Conservation (phyloP, 768 basidiomycete genomes). For the Leccinellum rugosiceps region DNA sequence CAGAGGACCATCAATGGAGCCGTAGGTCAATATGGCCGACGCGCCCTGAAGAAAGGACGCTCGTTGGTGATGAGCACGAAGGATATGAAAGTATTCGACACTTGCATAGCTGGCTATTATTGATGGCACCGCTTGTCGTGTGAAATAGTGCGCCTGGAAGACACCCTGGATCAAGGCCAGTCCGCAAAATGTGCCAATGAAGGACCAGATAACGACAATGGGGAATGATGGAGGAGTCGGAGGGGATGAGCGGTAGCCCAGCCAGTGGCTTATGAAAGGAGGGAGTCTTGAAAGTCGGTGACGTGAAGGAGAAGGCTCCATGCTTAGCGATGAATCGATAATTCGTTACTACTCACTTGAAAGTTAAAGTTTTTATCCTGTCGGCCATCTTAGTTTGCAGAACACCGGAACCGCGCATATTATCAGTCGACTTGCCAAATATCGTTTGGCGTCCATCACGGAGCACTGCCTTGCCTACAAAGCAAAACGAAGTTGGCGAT, state of each 20-base stretch:
- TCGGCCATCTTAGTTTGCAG: too few relatives aligned
- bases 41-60: constrained; percentile 39
- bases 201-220: constrained; percentile 39
- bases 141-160: constrained; percentile 49
- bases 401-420: too few relatives aligned
- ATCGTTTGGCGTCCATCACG: too few relatives aligned
- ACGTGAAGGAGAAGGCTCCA: background rate
- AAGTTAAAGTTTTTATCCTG: too few relatives aligned
- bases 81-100: background rate
- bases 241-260: constrained; percentile 10
- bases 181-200: constrained; percentile 49
- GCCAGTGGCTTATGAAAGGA: constrained; percentile 8
- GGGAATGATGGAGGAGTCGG: constrained; percentile 4
- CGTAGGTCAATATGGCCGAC: constrained; percentile 53
- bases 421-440: too few relatives aligned
- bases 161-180: constrained; percentile 48
- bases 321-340: too few relatives aligned
- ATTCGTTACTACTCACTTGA: background rate
- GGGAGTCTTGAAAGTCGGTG: background rate
- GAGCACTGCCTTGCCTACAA: too few relatives aligned
- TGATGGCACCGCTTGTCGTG: constrained; percentile 34
- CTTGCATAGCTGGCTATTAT: constrained; percentile 23
- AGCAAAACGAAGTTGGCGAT: too few relatives aligned
- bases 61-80: background rate
- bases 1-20: constrained; percentile 49